A percentile compares a stretch with the other conserved stretches of the same genome.
phyloP scores from a whole-genome alignment of 78 protist species.

The Emiliania huxleyi region DNA sequence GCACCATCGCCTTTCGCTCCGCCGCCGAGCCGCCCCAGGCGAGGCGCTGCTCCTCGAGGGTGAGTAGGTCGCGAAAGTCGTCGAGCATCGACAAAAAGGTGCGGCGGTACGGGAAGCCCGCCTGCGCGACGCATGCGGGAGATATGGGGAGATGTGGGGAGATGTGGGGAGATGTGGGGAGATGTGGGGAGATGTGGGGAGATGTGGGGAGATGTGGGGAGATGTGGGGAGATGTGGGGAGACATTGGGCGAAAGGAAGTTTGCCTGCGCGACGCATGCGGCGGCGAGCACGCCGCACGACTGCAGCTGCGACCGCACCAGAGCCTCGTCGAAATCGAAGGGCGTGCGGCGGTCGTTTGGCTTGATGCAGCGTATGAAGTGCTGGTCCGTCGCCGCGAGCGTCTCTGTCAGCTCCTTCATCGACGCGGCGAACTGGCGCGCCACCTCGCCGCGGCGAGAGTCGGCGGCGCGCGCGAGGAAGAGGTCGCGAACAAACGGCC shows the following conservation, averaged over 20 bases:
- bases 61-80: neutral
- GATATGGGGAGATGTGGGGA: no score
- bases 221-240: no score
- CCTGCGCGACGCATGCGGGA: neutral
- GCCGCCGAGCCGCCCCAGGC: neutral
- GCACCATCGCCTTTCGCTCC: neutral
- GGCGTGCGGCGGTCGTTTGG: neutral
- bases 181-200: no score
- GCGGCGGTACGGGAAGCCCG: neutral
- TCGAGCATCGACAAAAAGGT: neutral
- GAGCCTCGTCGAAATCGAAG: neutral
- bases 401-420: neutral
- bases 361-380: constrained; percentile 35
- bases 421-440: neutral
- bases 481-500: neutral
- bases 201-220: no score
- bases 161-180: no score
- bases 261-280: neutral
- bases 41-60: neutral
- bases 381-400: neutral
- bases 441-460: neutral
- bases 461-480: neutral
- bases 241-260: no score
- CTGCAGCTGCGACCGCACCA: neutral
- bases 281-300: neutral